These are phyloP conservation scores for Apiospora aurea DNA, from an alignment of 2,329 filamentous ascomycete species.

Conservation along the genomic window DNA sequence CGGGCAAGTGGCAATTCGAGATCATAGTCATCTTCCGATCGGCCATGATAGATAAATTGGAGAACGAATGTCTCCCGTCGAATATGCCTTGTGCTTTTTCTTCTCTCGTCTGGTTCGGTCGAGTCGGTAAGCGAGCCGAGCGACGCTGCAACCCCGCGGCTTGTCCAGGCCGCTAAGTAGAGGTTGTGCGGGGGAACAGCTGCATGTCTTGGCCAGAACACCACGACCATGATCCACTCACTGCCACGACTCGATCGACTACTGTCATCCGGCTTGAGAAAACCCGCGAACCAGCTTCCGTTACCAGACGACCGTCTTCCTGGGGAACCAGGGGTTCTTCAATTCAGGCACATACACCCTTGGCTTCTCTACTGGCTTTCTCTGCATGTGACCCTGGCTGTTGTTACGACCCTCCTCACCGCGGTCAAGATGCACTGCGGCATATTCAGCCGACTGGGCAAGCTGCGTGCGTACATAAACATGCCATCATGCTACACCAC, in stretches of 20 bases:
- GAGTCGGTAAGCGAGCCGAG: conserved; percentile 11
- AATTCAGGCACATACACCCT: conserved; percentile 14
- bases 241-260: not conserved
- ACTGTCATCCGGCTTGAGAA: not conserved
- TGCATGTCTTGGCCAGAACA: not conserved
- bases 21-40: not conserved
- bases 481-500: not conserved
- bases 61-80: not conserved
- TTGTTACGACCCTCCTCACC: not conserved
- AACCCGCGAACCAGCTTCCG: conserved; percentile 15
- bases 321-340: not conserved
- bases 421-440: not conserved
- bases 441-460: not conserved
- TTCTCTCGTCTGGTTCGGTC: not conserved
- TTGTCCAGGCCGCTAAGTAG: not conserved
- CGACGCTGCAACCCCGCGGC: not conserved
- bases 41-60: too few relatives aligned
- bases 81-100: not conserved
- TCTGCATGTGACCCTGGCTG: not conserved
- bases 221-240: not conserved
- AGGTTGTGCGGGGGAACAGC: not conserved
- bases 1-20: not conserved
- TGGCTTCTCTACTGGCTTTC: not conserved
- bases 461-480: not conserved
- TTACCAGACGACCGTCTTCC: not conserved